These are phyloP conservation scores for Kockovaella imperatae DNA, from an alignment of 768 basidiomycete genomes.

Conservation along the genomic window DNA sequence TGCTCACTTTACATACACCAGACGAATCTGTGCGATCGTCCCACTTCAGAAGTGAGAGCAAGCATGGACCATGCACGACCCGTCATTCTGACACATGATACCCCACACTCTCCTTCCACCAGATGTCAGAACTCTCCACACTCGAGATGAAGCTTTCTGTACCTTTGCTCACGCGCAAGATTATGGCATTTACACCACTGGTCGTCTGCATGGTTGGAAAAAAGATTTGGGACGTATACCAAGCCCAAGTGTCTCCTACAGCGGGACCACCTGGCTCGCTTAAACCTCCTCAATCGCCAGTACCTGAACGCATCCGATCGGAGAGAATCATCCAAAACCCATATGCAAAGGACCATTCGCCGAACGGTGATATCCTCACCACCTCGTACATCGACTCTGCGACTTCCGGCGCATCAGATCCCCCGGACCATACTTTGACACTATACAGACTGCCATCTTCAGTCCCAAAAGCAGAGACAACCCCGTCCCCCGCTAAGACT, in stretches of 20 bases:
- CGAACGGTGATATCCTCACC: not conserved
- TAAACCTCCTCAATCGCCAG: not conserved
- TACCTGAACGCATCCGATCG: not conserved
- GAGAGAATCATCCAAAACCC: no score
- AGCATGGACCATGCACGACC: no score
- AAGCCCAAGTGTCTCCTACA: constrained; percentile 42
- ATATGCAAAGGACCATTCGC: not conserved
- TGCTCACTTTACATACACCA: constrained; percentile 28
- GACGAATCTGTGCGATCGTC: constrained; percentile 69
- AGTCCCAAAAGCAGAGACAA: not conserved
- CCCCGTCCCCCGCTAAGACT: not conserved
- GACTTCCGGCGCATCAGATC: not conserved
- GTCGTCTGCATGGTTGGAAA: constrained; percentile 74
- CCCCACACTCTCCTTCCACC: not conserved
- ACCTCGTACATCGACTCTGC: not conserved
- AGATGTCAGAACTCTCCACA: constrained; percentile 44
- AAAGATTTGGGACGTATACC: constrained; percentile 53
- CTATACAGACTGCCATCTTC: not conserved
- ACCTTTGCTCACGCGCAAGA: constrained; percentile 56
- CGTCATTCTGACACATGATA: constrained; percentile 48
- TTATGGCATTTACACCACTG: constrained; percentile 54
- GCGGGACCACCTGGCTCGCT: constrained; percentile 11
- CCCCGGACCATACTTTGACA: not conserved
- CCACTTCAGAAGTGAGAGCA: constrained; percentile 61
- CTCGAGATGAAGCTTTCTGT: constrained; percentile 49